Evolutionary conservation across 1,284 basidiomycete genomes (phyloP), one percentile per base, ranked within the genome.

Genomic region (Filobasidium uniguttulatum): DNA sequence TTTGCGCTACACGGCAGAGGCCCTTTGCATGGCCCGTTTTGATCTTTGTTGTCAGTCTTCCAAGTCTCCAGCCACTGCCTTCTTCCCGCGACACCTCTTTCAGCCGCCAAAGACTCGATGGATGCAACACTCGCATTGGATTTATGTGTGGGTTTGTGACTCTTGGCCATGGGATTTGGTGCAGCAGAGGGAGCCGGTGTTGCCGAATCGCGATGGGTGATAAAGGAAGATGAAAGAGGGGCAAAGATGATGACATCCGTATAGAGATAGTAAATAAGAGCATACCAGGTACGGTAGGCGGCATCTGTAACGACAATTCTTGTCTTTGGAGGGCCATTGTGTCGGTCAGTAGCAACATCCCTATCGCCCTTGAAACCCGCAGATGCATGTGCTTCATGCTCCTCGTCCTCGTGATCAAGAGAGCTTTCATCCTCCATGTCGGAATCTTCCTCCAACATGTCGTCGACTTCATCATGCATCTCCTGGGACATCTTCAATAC

Each of bases 231-330:
- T 0, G 84, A 80, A 6, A 90, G 71, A 0, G 87, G 87, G 0
- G 87, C 84, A 62, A 91, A 90, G 34, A 80, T 74, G 55, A 90
- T 82, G 5, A 73, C 77, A 60, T 90, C 84, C 15, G 87, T 89
- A 63, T 90, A 90, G 31, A 90, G 72, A 83, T 86, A 90, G 69
- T 85, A 88, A 12, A 90, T 72, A 31, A 89, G 75, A 0, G 85
- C 82, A 62, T 76, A 79, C 67, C 87, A 91, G 0, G 87, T 90
- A 6, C 77, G 72, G 66, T 85, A 89, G 1, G 86, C 81, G 3
- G 82, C 79, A 64, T 90, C 87, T 46, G 74, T 73, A 22, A 89
- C 76, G 10, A 84, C 68, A 12, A 86, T 77, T 19, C 72, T 76
- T 44, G 75, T 70, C 64, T 80, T 83, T 46, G 68, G 69, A 4